phyloP scores from a whole-genome alignment of 2,329 filamentous ascomycete genomes.

The Paraconiothyrium sp. region DNA sequence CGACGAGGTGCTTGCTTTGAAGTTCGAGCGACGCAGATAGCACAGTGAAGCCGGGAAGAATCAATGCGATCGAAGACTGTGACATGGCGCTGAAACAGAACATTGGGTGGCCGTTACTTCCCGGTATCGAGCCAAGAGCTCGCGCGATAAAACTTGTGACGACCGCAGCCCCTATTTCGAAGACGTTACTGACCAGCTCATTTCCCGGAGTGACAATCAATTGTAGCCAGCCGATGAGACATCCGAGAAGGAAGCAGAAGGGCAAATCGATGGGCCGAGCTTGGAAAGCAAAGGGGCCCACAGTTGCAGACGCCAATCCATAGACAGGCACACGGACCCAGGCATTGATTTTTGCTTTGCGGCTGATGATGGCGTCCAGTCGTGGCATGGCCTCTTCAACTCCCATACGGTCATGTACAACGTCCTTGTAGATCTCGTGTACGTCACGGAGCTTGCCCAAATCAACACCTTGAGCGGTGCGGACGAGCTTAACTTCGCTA shows the following conservation, averaged over 20 bases:
- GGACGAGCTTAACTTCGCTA: conserved; percentile 80
- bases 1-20: conserved; percentile 59
- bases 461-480: conserved; percentile 74
- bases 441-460: conserved; percentile 77
- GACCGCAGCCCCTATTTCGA: conserved; percentile 60
- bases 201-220: conserved; percentile 78
- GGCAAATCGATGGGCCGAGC: conserved; percentile 81
- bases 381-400: conserved; percentile 74
- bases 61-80: conserved; percentile 60
- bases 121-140: conserved; percentile 58
- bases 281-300: conserved; percentile 82
- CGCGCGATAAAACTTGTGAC: conserved; percentile 61
- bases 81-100: conserved; percentile 63
- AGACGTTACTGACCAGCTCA: conserved; percentile 69
- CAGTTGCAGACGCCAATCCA: conserved; percentile 77
- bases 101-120: conserved; percentile 48
- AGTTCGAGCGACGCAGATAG: conserved; percentile 61
- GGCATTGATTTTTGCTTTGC: conserved; percentile 62
- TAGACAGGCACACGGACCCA: conserved; percentile 70
- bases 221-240: conserved; percentile 77
- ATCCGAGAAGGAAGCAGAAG: conserved; percentile 78
- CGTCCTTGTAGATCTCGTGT: conserved; percentile 81
- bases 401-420: conserved; percentile 79
- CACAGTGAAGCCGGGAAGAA: conserved; percentile 61
- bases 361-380: conserved; percentile 70